Base-by-base conservation (phyloP, 2,329 filamentous ascomycete species). In the Colletotrichum lentis region DNA sequence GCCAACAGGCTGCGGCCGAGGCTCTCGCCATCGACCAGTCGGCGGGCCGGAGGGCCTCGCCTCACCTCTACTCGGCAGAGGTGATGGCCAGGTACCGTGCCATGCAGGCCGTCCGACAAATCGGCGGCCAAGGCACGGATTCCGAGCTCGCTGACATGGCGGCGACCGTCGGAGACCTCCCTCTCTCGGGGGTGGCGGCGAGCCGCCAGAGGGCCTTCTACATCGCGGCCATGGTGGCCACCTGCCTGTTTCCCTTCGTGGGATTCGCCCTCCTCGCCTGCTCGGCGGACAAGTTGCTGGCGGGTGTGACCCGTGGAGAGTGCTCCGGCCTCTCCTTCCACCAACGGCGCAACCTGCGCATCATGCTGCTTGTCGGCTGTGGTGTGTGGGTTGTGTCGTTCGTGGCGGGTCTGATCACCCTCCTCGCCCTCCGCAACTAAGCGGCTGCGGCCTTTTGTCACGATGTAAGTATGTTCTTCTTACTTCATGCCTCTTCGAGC, bases 131-230 rank as follows among this genome's bases (percentile, higher is more conserved):
- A 11, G 64, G 66, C 62, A 69, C 66, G 43, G 66, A 69, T 52
- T 60, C 63, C 31, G 66, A 69, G 52, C 55, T 69, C 39, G 66
- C 55, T 27, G 66, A 60, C 56, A 69, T 69, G 50, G 66, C 66
- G 10, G 58, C 46, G 22, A 63, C 59, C 22, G 39, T 52, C 24
- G 31, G 44, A 20, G 50, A 65, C 50, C 16, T 46, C 18, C 37
- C 63, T 1, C 62, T 66, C 44, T 55, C 62, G 7, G 49, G 31
- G 24, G 35, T n/a, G 27, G 66, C 66, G 62, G 35, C 37, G n/a
- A 50, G 37, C 18, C 66, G 66, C 35, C 63, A 60, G 18, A 52
- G 18, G 56, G 43, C 27, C 31, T 69, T 56, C 56, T 69, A 61
- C 62, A 3, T 20, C 35, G 62, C 22, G 27, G 22, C 41, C 43